A percentile compares a stretch with the other conserved stretches of the same genome.
These are phyloP conservation scores for Daldinia childiae DNA, from an alignment of 495 filamentous ascomycete species.

Conservation along the genomic window DNA sequence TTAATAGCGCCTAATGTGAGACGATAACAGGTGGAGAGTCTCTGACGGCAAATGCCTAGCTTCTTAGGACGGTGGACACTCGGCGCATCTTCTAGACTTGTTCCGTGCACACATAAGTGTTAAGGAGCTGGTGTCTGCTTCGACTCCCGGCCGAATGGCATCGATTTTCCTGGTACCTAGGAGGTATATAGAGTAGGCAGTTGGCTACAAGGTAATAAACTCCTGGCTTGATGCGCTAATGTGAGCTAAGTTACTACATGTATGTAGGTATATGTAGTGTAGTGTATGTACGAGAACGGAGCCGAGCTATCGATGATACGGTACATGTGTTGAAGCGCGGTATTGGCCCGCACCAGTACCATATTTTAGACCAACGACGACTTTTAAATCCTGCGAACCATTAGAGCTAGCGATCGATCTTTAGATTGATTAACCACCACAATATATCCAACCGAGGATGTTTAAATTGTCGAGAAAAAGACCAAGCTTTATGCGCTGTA, in stretches of 20 bases:
- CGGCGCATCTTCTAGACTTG: background rate
- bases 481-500: background rate
- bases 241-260: conserved; percentile 28
- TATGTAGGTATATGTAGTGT: too few relatives aligned
- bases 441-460: conserved; percentile 7
- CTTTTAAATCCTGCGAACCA: conserved; percentile 38
- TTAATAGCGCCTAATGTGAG: conserved; percentile 20
- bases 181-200: background rate
- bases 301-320: conserved; percentile 39
- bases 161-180: conserved; percentile 12
- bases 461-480: background rate
- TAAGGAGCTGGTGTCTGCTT: background rate
- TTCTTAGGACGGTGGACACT: background rate
- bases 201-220: background rate
- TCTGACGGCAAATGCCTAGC: conserved; percentile 9
- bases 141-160: conserved; percentile 29
- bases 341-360: conserved; percentile 36
- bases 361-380: background rate
- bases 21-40: conserved; percentile 13
- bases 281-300: conserved; percentile 29
- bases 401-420: conserved; percentile 35
- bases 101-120: background rate
- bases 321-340: conserved; percentile 38
- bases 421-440: conserved; percentile 26
- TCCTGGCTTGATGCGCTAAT: conserved; percentile 31